phyloP scores from a whole-genome alignment of 2,329 filamentous ascomycete genomes.

The Penicillium italicum region DNA sequence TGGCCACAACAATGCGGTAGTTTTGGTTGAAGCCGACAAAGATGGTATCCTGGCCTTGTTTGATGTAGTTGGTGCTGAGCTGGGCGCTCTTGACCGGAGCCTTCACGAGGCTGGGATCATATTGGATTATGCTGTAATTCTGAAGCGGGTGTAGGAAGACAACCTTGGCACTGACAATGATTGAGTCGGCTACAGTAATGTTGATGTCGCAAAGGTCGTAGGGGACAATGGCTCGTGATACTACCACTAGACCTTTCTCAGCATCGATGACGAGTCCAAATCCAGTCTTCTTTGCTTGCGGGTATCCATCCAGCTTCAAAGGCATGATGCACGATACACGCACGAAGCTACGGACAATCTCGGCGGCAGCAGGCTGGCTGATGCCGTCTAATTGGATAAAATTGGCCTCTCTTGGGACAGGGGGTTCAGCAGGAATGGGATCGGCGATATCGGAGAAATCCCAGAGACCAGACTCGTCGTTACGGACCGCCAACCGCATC shows the following conservation, averaged over 20 bases:
- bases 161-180: slow-evolving; percentile 90
- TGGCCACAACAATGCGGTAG: slow-evolving; percentile 84
- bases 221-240: slow-evolving; percentile 89
- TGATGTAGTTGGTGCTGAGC: slow-evolving; percentile 75
- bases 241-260: slow-evolving; percentile 88
- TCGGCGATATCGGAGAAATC: slow-evolving; percentile 86
- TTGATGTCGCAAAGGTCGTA: slow-evolving; percentile 97
- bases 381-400: slow-evolving; percentile 92
- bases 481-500: slow-evolving; percentile 88
- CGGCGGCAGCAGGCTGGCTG: slow-evolving; percentile 82
- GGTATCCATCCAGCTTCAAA: slow-evolving; percentile 95
- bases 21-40: slow-evolving; percentile 99
- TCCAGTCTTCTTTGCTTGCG: slow-evolving; percentile 87
- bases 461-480: slow-evolving; percentile 87
- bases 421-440: slow-evolving; percentile 68
- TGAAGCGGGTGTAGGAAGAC: slow-evolving; percentile 94
- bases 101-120: slow-evolving; percentile 88
- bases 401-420: slow-evolving; percentile 72
- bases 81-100: slow-evolving; percentile 87
- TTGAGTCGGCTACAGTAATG: slow-evolving; percentile 92
- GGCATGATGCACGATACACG: slow-evolving; percentile 91
- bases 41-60: slow-evolving; percentile 88
- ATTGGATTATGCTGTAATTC: slow-evolving; percentile 94
- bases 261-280: slow-evolving; percentile 98
- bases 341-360: slow-evolving; percentile 91